Conservation (phyloP, 345 rosid species). For the Corchorus olitorius region DNA sequence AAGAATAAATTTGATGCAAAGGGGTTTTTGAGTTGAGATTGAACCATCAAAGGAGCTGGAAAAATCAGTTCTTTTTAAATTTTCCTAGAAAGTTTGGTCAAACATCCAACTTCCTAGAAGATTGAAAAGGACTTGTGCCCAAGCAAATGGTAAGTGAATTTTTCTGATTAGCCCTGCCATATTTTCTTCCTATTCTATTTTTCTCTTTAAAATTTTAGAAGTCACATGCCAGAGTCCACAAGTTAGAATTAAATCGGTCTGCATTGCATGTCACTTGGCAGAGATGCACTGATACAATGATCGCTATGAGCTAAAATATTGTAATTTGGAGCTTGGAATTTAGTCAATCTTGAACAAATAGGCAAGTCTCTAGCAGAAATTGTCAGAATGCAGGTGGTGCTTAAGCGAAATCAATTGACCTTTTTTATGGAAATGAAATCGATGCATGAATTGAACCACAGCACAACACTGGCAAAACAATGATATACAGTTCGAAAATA, state of each 20-base stretch:
- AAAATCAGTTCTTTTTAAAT: too few relatives aligned
- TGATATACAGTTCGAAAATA: neutral
- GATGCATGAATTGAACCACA: neutral
- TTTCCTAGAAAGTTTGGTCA: too few relatives aligned
- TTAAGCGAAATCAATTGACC: neutral
- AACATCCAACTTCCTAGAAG: too few relatives aligned
- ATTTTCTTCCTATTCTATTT: too few relatives aligned
- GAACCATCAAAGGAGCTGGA: too few relatives aligned
- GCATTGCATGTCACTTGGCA: neutral
- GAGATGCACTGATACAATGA: neutral
- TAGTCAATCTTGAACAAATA: neutral
- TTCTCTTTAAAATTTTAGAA: too few relatives aligned
- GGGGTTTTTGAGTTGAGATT: too few relatives aligned
- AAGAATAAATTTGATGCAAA: too few relatives aligned
- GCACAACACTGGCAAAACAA: conserved; percentile 7
- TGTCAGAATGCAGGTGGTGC: neutral
- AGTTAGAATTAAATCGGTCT: neutral
- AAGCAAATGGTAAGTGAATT: too few relatives aligned
- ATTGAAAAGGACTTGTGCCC: too few relatives aligned
- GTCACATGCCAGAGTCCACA: neutral
- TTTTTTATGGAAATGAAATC: too few relatives aligned
- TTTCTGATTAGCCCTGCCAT: too few relatives aligned
- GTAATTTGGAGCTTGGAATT: neutral
- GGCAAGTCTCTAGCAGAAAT: neutral
- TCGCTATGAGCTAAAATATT: neutral